Percentiles rank a stretch among this genome's conserved stretches.
These are phyloP conservation scores for Metschnikowia santaceciliae DNA, from an alignment of 805 yeast species.

Conservation along the genomic window DNA sequence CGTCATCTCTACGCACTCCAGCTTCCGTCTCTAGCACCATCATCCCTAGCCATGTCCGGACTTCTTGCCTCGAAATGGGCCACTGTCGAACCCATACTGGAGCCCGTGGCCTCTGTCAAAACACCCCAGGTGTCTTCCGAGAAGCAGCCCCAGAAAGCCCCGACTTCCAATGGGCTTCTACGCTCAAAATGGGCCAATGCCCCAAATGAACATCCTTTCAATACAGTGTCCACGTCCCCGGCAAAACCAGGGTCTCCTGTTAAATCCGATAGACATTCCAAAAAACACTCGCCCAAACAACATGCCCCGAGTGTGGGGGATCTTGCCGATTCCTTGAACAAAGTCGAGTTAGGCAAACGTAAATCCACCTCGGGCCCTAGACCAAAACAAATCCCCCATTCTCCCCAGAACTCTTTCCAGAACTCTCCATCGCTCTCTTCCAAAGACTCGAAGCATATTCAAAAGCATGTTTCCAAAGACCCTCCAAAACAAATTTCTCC, in stretches of 20 bases:
- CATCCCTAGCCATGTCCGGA: conserved; percentile 15
- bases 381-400: not conserved
- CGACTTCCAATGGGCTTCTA: conserved; percentile 1
- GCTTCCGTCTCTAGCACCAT: not conserved
- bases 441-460: no score
- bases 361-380: no score
- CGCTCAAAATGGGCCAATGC: conserved; percentile 34
- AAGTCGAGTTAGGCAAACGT: not conserved
- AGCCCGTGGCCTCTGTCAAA: not conserved
- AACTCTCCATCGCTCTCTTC: no score
- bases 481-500: not conserved
- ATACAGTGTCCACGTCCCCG: not conserved
- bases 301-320: not conserved
- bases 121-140: not conserved
- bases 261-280: not conserved
- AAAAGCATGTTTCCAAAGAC: not conserved
- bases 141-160: not conserved
- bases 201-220: conserved; percentile 6
- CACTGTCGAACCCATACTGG: conserved; percentile 17
- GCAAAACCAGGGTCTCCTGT: not conserved
- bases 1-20: not conserved
- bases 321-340: not conserved
- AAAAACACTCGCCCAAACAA: not conserved
- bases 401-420: not conserved
- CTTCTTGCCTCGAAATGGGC: conserved; percentile 35